Evolutionary conservation across 2,329 filamentous ascomycete genomes (phyloP), one percentile per base, ranked within the genome.

Genomic region (Colletotrichum sublineola): DNA sequence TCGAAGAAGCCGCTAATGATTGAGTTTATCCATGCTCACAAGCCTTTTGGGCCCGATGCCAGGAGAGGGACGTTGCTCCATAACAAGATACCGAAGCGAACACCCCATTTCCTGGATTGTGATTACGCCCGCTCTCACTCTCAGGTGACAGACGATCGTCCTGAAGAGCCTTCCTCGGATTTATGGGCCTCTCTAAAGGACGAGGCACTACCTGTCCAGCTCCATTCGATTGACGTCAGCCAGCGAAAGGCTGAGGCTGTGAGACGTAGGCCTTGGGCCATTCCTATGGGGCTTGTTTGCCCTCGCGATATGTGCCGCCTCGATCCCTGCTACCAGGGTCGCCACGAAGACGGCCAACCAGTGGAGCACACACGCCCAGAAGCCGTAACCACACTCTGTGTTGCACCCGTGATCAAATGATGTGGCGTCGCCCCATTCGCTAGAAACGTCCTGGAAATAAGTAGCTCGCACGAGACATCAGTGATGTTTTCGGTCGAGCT

Each of bases 381-480:
- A 29, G 1, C 15, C n/a, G 14, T 18, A 29, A 58, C 3, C 5
- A 3, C 4, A 15, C 11, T n/a, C 38, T 18, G 33, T 29, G n/a
- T 42, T 24, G 56, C 56, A 58, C 38, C 31, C 20, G 12, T 20
- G 20, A 40, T n/a, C 9, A 36, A 15, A n/a, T 33, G 11, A 55
- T 62, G 65, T 67, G 65, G 65, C 65, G 38, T 24, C 12, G 38
- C 48, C 57, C 20, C 56, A 67, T 62, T 67, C 48, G 65, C 48
- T 20, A 38, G 29, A 18, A 36, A 18, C 11, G 4, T 29, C 36
- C 11, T n/a, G 9, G 55, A 57, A 57, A 11, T 7, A 18, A 36
- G 44, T 18, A 38, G 18, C 36, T 55, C 36, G 36, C 40, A 36
- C 42, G n/a, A 56, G 31, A 24, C 38, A 29, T 44, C 52, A 56